Evolutionary conservation across 176 grass and related monocot genomes (phyloP).

Genomic region (Paspalum vaginatum): DNA sequence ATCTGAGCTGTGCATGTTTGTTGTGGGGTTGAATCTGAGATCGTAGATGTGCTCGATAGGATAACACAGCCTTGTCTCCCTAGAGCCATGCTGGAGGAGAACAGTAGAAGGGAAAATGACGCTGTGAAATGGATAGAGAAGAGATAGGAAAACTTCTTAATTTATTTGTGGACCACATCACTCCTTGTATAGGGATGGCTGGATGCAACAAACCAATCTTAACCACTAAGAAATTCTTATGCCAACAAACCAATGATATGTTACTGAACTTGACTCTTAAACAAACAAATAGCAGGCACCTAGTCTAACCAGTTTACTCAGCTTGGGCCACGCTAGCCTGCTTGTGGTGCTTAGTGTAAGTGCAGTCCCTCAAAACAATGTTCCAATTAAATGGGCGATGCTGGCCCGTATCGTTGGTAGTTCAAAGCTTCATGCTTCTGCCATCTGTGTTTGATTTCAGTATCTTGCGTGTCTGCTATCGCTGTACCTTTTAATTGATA

Average conservation of each 20-base stretch:
- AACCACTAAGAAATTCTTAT: neutral
- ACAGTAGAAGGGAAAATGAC: neutral
- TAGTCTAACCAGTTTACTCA: neutral
- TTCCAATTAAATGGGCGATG: neutral
- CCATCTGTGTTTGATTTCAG: neutral
- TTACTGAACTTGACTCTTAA: neutral
- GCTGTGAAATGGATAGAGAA: neutral
- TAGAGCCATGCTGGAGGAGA: neutral
- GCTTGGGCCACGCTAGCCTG: neutral
- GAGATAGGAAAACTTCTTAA: neutral
- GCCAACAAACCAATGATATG: neutral
- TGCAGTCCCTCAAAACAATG: neutral
- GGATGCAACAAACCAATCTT: neutral
- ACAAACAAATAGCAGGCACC: neutral
- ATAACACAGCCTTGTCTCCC: neutral
- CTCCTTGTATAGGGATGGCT: neutral
- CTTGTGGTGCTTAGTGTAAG: neutral
- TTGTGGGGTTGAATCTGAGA: neutral
- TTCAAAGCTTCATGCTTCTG: neutral
- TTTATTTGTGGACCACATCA: neutral
- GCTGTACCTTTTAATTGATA: slow-evolving; percentile 1
- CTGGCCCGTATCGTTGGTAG: neutral
- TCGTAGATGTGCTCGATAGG: neutral
- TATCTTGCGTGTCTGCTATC: neutral
- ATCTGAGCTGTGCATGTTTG: neutral